These are phyloP conservation scores for Lathyrus tuberosus DNA, from an alignment of 306 rosid genomes.

Conservation along the genomic window DNA sequence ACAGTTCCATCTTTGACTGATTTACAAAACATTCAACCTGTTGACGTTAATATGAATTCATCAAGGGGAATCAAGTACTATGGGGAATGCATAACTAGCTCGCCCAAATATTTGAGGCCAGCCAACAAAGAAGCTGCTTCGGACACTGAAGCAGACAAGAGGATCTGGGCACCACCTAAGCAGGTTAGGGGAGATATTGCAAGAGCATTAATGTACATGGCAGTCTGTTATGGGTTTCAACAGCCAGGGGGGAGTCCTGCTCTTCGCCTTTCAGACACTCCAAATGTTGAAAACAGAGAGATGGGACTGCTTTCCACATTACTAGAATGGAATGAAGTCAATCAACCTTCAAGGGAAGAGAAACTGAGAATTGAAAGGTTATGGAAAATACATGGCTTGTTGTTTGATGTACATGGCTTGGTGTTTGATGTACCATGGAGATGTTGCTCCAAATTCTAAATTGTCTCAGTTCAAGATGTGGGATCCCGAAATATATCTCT, in stretches of 20 bases:
- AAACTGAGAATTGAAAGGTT: slow-evolving; percentile 73
- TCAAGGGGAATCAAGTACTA: too few relatives aligned
- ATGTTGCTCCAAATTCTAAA: too few relatives aligned
- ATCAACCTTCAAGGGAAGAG: slow-evolving; percentile 85
- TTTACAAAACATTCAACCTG: too few relatives aligned
- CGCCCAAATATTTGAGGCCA: slow-evolving; percentile 62
- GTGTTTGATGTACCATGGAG: too few relatives aligned
- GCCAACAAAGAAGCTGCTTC: slow-evolving; percentile 74
- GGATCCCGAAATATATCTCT: too few relatives aligned
- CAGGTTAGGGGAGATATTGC: slow-evolving; percentile 81
- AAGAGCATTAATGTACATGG: slow-evolving; percentile 80
- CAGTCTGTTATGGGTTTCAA: slow-evolving; percentile 63
- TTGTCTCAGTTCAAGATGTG: too few relatives aligned
- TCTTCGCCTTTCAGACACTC: slow-evolving; percentile 71
- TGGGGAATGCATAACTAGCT: slow-evolving; percentile 39
- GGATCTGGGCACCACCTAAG: slow-evolving; percentile 72
- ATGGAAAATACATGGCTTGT: too few relatives aligned
- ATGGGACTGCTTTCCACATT: slow-evolving; percentile 77
- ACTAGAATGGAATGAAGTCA: slow-evolving; percentile 65
- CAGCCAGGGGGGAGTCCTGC: slow-evolving; percentile 52
- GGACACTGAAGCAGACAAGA: slow-evolving; percentile 76
- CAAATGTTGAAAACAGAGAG: slow-evolving; percentile 57
- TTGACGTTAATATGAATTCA: too few relatives aligned
- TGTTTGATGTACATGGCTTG: too few relatives aligned
- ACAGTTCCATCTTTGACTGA: too few relatives aligned